Evolutionary conservation across 2,329 filamentous ascomycete species (phyloP).

Genomic region (Thyridium curvatum): DNA sequence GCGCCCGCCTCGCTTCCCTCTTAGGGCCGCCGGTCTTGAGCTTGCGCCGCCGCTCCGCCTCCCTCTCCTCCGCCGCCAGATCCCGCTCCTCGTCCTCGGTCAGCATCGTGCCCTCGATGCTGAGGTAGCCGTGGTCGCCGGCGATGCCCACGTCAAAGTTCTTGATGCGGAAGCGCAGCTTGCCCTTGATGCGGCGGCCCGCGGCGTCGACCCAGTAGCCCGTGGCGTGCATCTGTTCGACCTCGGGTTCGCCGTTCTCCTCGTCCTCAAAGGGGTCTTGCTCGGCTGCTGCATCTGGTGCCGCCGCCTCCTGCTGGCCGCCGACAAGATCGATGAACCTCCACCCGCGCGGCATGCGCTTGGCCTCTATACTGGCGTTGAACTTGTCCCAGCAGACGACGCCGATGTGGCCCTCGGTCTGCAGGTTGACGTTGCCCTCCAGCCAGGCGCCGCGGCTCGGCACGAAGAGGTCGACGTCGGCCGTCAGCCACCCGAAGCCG

Average conservation of each 20-base stretch:
- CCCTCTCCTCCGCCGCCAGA: constrained; percentile 48
- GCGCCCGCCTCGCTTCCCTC: constrained; percentile 28
- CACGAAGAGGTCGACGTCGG: constrained; percentile 77
- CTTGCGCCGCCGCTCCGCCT: constrained; percentile 26
- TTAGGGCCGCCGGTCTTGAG: constrained; percentile 25
- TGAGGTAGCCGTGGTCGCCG: constrained; percentile 71
- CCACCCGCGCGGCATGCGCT: constrained; percentile 72
- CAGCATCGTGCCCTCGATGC: constrained; percentile 84
- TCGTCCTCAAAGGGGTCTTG: constrained; percentile 3
- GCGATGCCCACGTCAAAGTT: constrained; percentile 78
- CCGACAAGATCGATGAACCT: constrained; percentile 62
- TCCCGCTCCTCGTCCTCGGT: constrained; percentile 58
- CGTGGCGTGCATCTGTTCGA: constrained; percentile 40
- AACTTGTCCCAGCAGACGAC: constrained; percentile 88
- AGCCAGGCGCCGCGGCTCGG: constrained; percentile 68
- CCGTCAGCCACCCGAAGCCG: constrained; percentile 82
- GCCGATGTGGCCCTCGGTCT: constrained; percentile 83
- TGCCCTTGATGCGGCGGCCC: constrained; percentile 64
- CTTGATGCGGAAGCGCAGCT: constrained; percentile 70
- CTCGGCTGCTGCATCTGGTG: constrained; percentile 6
- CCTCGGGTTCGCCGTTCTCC: constrained; percentile 12
- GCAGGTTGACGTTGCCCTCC: constrained; percentile 76
- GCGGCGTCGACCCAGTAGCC: constrained; percentile 71
- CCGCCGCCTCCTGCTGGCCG: constrained; percentile 20
- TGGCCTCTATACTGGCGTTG: constrained; percentile 78